These are phyloP conservation scores for Ustilago trichophora DNA, from an alignment of 1,284 basidiomycete species.

Conservation along the genomic window DNA sequence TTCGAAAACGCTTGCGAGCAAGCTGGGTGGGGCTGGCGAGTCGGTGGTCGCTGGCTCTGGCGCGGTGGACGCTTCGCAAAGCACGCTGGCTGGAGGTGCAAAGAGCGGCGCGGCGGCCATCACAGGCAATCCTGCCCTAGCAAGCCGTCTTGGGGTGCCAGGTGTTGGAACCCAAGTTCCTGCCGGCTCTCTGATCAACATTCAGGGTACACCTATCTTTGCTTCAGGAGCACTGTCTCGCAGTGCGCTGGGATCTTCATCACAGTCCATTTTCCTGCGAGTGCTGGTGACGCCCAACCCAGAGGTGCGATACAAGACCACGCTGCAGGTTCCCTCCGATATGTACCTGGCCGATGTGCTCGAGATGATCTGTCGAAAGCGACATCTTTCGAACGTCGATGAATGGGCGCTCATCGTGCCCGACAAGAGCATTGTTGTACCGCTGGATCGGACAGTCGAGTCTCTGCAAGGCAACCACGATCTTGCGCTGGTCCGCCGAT, in stretches of 20 bases:
- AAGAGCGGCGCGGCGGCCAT: conserved; percentile 26
- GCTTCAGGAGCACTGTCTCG: conserved; percentile 48
- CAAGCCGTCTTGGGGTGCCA: conserved; percentile 29
- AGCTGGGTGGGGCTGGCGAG: conserved; percentile 10
- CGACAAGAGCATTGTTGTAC: conserved; percentile 76
- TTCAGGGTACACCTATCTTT: conserved; percentile 57
- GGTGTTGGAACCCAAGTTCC: conserved; percentile 14
- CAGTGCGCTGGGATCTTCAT: conserved; percentile 41
- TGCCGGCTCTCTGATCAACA: conserved; percentile 46
- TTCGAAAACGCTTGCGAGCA: conserved; percentile 4
- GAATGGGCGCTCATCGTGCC: conserved; percentile 63
- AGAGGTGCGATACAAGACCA: conserved; percentile 63
- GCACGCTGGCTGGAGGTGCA: conserved; percentile 18
- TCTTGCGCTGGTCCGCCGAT: conserved; percentile 80
- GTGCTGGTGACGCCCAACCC: conserved; percentile 58
- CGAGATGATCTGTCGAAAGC: conserved; percentile 70
- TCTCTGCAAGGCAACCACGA: conserved; percentile 86
- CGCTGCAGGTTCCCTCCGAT: conserved; percentile 71
- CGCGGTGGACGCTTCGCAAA: conserved; percentile 17
- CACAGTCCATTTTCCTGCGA: conserved; percentile 54
- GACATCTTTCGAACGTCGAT: conserved; percentile 51
- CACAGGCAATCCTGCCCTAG: conserved; percentile 25
- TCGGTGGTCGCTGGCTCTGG: conserved; percentile 16
- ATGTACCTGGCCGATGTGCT: conserved; percentile 97
- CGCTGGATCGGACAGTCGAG: conserved; percentile 93